phyloP scores from a whole-genome alignment of 306 rosid genomes.

The Lagenaria siceraria region DNA sequence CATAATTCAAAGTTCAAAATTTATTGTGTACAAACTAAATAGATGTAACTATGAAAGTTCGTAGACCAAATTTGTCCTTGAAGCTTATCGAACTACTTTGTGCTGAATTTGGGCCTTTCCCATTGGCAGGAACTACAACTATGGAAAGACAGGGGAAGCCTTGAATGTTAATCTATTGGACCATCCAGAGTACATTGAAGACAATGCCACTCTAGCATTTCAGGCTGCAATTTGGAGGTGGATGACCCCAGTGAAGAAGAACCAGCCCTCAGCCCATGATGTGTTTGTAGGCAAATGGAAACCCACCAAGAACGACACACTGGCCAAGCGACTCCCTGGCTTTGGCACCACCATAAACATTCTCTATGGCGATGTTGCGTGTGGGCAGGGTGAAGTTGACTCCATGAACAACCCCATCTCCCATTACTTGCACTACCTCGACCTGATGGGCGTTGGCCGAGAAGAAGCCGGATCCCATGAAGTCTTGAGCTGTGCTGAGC shows the following conservation, averaged over 20 bases:
- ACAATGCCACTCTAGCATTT: constrained; percentile 87
- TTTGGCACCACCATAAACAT: constrained; percentile 82
- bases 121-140: constrained; percentile 70
- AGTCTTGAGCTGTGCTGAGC: constrained; percentile 51
- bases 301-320: constrained; percentile 83
- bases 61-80: neutral
- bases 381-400: constrained; percentile 73
- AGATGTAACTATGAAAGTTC: neutral
- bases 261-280: constrained; percentile 78
- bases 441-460: constrained; percentile 63
- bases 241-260: constrained; percentile 73
- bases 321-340: constrained; percentile 58
- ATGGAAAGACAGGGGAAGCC: constrained; percentile 69
- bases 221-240: constrained; percentile 92
- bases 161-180: constrained; percentile 53
- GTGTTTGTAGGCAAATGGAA: constrained; percentile 88
- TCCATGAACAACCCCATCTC: constrained; percentile 60
- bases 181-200: constrained; percentile 90
- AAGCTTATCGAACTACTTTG: neutral
- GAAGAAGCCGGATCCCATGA: constrained; percentile 70
- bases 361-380: constrained; percentile 56
- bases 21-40: neutral
- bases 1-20: neutral
- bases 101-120: neutral
- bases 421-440: constrained; percentile 66